Base-by-base conservation (phyloP, 306 rosid species). In the Gillenia trifoliata region DNA sequence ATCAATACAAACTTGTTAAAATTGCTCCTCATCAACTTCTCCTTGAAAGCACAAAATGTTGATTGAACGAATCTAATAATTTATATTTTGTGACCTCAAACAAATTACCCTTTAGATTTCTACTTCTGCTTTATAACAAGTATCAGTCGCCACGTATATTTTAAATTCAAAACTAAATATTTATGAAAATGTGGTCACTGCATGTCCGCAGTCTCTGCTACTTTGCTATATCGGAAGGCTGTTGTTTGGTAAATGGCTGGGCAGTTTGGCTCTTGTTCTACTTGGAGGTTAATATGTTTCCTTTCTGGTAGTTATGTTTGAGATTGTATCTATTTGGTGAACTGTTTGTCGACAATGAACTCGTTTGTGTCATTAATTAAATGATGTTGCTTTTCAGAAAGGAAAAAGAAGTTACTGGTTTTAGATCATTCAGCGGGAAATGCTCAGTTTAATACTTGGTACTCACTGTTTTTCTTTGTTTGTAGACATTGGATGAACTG, bases 401-500 rank as follows among this genome's bases (percentile, higher is more conserved):
- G 52, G 8, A 56, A 56, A 23, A 56, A 0, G 38, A 59, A 23
- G 0, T 4, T 26, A 59, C 33, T 12, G 33, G 19, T 26, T 59
- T 59, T 25, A 12, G 63, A 57, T 30, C 22, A 33, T 64, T 10
- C 26, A 0, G 45, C n/a, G 17, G 45, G 8, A 33, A 10, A 5
- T 64, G 26, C 3, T 64, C 25, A 25, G 43, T 31, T 19, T 31
- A 4, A 8, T n/a, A 36, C 29, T 8, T 55, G 31, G 40, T 41
- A 4, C n/a, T 54, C 64, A 43, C 64, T 26, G 10, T 80, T 71
- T 73, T 72, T 47, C 23, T 78, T 36, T 71, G 65, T 76, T 66
- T 34, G 71, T 79, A 94, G 99, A 92, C 93, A 55, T 81, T 94
- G 89, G 99, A 94, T 69, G 98, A 94, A 43, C 79, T 94, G 65